Conservation (phyloP, 768 basidiomycete species). For the Russula olivacea region DNA sequence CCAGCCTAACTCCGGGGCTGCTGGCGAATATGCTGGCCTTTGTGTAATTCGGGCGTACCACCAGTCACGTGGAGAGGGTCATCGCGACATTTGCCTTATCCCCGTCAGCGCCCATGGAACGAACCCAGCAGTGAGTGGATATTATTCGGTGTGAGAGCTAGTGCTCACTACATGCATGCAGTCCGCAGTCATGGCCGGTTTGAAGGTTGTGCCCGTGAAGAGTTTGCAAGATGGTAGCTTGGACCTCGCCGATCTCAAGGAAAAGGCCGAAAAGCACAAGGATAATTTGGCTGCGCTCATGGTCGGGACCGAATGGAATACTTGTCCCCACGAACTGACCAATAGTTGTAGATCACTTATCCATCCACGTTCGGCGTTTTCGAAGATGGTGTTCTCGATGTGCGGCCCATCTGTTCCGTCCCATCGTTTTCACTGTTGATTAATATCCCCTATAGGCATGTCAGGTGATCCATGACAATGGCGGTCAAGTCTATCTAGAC, state of each 20-base stretch:
- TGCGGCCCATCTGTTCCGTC: constrained; percentile 32
- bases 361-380: constrained; percentile 98
- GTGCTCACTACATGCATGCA: constrained; percentile 32
- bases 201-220: constrained; percentile 96
- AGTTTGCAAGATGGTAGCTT: constrained; percentile 81
- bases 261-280: constrained; percentile 87
- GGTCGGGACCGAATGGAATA: constrained; percentile 38
- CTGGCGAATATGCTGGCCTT: constrained; percentile 96
- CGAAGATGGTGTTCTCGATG: constrained; percentile 81
- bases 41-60: constrained; percentile 93
- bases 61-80: constrained; percentile 74
- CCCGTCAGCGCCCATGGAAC: constrained; percentile 97
- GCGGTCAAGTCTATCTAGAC: constrained; percentile 97
- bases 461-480: constrained; percentile 87
- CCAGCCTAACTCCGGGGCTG: constrained; percentile 99
- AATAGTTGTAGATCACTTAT: constrained; percentile 72
- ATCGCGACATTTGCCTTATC: constrained; percentile 88
- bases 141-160: neutral
- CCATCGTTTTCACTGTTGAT: neutral
- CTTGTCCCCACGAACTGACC: constrained; percentile 19
- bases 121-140: constrained; percentile 79
- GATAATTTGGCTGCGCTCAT: constrained; percentile 93
- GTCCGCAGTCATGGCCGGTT: constrained; percentile 95
- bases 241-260: constrained; percentile 77
- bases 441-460: constrained; percentile 54